Percentiles rank a stretch among this genome's conserved stretches.
These are phyloP conservation scores for Fomitiporia mediterranea DNA, from an alignment of 1,284 basidiomycete genomes.

Conservation along the genomic window DNA sequence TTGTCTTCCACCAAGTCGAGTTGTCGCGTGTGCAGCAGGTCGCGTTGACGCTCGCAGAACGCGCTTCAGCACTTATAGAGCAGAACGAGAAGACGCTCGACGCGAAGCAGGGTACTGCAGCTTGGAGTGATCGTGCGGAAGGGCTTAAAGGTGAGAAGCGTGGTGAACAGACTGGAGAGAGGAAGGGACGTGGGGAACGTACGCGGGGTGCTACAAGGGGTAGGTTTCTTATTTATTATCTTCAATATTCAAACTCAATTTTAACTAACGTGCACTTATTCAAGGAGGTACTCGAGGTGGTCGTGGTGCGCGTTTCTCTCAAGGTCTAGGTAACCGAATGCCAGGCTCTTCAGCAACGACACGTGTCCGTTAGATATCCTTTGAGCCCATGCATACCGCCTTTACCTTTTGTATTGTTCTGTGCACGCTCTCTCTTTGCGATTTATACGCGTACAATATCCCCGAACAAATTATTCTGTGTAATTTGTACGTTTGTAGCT, in stretches of 20 bases:
- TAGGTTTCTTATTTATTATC: constrained; percentile 21
- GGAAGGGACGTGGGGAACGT: constrained; percentile 64
- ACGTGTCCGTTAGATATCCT: constrained; percentile 13
- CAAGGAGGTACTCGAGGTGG: constrained; percentile 57
- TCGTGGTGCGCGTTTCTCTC: constrained; percentile 70
- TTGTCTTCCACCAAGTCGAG: constrained; percentile 89
- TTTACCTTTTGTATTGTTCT: neutral
- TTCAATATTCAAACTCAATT: neutral
- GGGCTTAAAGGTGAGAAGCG: constrained; percentile 73
- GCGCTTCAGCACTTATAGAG: constrained; percentile 85
- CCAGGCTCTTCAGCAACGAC: constrained; percentile 28
- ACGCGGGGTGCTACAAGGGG: constrained; percentile 54
- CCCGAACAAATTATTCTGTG: constrained; percentile 1
- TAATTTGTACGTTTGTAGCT: constrained; percentile 11
- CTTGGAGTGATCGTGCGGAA: constrained; percentile 68
- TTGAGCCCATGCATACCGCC: neutral
- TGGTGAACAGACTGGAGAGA: constrained; percentile 69
- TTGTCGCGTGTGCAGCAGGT: constrained; percentile 87
- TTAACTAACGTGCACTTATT: neutral
- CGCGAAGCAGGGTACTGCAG: constrained; percentile 69
- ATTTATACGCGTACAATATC: neutral
- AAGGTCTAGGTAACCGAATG: constrained; percentile 78
- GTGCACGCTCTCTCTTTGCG: neutral
- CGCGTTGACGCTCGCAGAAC: constrained; percentile 85
- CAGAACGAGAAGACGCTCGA: constrained; percentile 96